Percentiles rank a stretch among this genome's conserved stretches.
phyloP scores from a whole-genome alignment of 371 early-diverging fungal genomes.

The Circinella umbellata region DNA sequence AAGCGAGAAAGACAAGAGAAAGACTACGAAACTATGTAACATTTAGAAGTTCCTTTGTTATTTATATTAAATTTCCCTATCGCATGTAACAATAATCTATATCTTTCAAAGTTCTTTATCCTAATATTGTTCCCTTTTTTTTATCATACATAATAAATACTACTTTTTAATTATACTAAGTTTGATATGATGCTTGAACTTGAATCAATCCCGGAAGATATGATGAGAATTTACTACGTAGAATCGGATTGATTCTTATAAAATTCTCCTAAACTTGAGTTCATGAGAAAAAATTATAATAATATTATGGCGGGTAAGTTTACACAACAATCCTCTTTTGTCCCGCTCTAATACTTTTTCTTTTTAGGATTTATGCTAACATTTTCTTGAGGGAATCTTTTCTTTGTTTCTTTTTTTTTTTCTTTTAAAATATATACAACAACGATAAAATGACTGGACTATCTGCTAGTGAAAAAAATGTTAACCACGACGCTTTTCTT shows the following conservation, averaged over 20 bases:
- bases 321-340: no score
- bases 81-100: no score
- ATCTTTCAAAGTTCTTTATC: no score
- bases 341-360: not conserved
- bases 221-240: not conserved
- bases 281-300: not conserved
- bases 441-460: constrained; percentile 4
- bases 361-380: not conserved
- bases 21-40: not conserved
- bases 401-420: not conserved
- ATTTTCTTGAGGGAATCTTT: no score
- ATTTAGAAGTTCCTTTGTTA: no score
- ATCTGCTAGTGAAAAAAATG: constrained; percentile 3
- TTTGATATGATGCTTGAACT: no score
- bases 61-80: no score
- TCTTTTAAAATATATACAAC: not conserved
- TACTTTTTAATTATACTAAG: no score
- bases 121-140: no score
- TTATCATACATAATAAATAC: no score
- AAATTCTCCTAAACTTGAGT: constrained; percentile 10
- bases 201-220: no score
- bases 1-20: not conserved
- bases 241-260: not conserved
- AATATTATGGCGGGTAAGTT: no score
- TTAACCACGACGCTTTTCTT: constrained; percentile 20